Conservation (phyloP, 1,284 basidiomycete genomes). For the Caloboletus inedulis region DNA sequence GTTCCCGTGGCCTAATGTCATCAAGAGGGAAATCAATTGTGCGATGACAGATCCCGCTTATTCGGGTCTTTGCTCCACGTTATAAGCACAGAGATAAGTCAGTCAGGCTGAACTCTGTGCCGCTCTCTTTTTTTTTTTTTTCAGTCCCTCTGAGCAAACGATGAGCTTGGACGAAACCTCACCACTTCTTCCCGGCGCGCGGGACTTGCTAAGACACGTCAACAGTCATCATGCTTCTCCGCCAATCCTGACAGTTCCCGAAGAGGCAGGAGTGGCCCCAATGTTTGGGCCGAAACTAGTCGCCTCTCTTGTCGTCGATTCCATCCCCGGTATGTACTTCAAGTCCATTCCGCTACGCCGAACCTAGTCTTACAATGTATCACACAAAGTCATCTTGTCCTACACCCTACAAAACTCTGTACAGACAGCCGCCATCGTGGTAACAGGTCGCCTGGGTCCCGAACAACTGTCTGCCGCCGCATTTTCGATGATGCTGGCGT, state of each 20-base stretch:
- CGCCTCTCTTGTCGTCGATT: conserved; percentile 49
- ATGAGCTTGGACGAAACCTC: conserved; percentile 24
- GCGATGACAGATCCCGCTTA: conserved; percentile 7
- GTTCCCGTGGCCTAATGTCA: conserved; percentile 2
- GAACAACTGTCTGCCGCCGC: conserved; percentile 67
- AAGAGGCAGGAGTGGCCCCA: conserved; percentile 21
- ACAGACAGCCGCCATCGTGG: conserved; percentile 60
- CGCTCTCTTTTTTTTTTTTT: background rate
- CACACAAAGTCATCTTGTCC: conserved; percentile 50
- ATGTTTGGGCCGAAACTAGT: conserved; percentile 36
- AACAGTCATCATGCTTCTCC: conserved; percentile 7
- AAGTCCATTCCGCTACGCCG: background rate
- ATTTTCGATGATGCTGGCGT: conserved; percentile 72
- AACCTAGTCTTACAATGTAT: background rate
- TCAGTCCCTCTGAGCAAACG: conserved; percentile 2
- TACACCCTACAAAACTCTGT: conserved; percentile 73
- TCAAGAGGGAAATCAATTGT: conserved; percentile 2
- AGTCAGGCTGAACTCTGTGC: background rate
- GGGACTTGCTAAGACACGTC: conserved; percentile 6
- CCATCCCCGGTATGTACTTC: conserved; percentile 55
- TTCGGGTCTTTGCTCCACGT: conserved; percentile 5
- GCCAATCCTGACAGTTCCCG: conserved; percentile 16
- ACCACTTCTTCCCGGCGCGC: conserved; percentile 21
- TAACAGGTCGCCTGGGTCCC: conserved; percentile 64
- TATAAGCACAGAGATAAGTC: conserved; percentile 17